These are phyloP conservation scores for Lavandula angustifolia DNA, from an alignment of 257 asterid species.

Conservation along the genomic window DNA sequence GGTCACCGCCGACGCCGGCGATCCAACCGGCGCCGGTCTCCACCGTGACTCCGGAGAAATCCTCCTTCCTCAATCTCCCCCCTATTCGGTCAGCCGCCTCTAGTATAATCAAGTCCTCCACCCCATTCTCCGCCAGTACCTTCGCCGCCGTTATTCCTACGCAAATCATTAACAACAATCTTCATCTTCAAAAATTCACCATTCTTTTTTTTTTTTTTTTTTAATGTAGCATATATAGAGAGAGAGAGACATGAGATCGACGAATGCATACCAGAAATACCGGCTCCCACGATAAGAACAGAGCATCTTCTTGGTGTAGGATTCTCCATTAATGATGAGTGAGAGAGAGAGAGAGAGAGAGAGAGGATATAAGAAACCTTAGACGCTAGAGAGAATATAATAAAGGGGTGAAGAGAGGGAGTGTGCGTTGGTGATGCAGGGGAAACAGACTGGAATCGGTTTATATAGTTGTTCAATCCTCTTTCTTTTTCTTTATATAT, in stretches of 20 bases:
- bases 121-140: constrained; percentile 73
- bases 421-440: neutral
- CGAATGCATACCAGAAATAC: constrained; percentile 24
- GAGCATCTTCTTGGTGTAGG: constrained; percentile 27
- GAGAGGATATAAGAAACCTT: neutral
- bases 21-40: constrained; percentile 99
- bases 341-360: neutral
- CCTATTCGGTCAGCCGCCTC: constrained; percentile 86
- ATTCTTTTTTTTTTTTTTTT: too few relatives aligned
- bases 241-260: neutral
- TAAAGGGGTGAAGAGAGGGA: too few relatives aligned
- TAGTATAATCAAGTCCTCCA: constrained; percentile 65
- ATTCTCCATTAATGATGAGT: constrained; percentile 20
- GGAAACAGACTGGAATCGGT: constrained; percentile 5
- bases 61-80: constrained; percentile 74
- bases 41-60: constrained; percentile 75
- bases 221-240: neutral
- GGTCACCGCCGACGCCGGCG: constrained; percentile 88
- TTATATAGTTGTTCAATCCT: constrained; percentile 29
- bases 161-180: neutral
- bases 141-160: constrained; percentile 84
- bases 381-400: neutral
- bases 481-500: neutral
- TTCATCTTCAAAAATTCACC: too few relatives aligned
- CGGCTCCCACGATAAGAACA: constrained; percentile 34